These are phyloP conservation scores for Ottelia alismoides DNA, from an alignment of 106 monocot genomes.

Conservation along the genomic window DNA sequence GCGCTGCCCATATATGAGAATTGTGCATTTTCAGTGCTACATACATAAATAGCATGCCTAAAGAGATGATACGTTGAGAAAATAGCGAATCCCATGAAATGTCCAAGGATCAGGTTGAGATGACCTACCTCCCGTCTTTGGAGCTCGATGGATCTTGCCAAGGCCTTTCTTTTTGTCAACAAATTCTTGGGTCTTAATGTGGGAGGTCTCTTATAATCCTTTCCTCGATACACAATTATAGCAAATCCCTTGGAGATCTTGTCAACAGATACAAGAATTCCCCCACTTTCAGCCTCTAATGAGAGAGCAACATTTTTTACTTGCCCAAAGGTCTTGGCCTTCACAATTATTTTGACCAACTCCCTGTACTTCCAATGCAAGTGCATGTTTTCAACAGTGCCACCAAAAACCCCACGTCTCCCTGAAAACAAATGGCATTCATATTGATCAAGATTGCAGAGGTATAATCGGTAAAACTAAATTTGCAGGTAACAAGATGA, in stretches of 20 bases:
- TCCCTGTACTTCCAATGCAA: constrained; percentile 98
- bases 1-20: too few species aligned
- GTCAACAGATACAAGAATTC: constrained; percentile 87
- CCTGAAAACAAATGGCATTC: constrained; percentile 32
- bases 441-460: background rate
- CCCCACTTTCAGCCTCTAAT: constrained; percentile 93
- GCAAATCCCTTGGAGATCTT: constrained; percentile 94
- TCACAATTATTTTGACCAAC: constrained; percentile 75
- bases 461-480: background rate
- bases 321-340: constrained; percentile 59
- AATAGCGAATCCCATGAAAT: too few species aligned
- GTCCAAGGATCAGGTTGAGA: too few species aligned
- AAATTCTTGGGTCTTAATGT: constrained; percentile 79
- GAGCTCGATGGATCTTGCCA: constrained; percentile 91
- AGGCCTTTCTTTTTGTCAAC: constrained; percentile 87
- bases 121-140: constrained; percentile 64
- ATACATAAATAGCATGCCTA: too few species aligned
- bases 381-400: constrained; percentile 99
- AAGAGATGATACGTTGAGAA: too few species aligned
- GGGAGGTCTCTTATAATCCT: constrained; percentile 62
- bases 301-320: constrained; percentile 72
- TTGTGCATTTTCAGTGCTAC: too few species aligned
- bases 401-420: constrained; percentile 94
- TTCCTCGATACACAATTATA: constrained; percentile 73
- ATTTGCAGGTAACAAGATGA: background rate